phyloP scores from a whole-genome alignment of 345 rosid species.

The Eucalyptus viminalis region DNA sequence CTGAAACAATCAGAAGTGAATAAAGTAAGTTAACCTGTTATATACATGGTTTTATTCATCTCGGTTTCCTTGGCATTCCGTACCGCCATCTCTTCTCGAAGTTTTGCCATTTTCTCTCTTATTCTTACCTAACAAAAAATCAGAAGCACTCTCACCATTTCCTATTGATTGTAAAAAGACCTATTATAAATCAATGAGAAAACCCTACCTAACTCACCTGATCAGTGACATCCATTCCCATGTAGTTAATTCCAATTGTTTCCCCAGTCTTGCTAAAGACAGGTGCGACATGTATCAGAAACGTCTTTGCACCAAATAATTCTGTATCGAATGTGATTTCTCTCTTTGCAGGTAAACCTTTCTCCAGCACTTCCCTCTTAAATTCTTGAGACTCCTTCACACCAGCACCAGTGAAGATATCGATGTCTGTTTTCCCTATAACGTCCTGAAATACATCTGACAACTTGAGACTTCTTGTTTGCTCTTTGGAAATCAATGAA shows the following conservation, averaged over 20 bases:
- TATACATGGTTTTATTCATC: slow-evolving; percentile 85
- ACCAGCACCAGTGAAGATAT: slow-evolving; percentile 83
- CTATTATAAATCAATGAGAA: background rate
- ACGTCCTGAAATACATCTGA: slow-evolving; percentile 46
- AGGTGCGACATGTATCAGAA: slow-evolving; percentile 83
- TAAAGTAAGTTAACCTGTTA: slow-evolving; percentile 48
- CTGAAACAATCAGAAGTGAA: background rate
- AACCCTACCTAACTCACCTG: slow-evolving; percentile 34
- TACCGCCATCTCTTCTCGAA: slow-evolving; percentile 93
- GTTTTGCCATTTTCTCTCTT: slow-evolving; percentile 80
- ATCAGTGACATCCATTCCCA: slow-evolving; percentile 98
- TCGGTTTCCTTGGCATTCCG: slow-evolving; percentile 96
- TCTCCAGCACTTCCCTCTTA: slow-evolving; percentile 85
- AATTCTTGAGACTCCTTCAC: slow-evolving; percentile 94
- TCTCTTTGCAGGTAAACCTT: slow-evolving; percentile 81
- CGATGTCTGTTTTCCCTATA: slow-evolving; percentile 80
- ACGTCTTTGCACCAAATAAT: slow-evolving; percentile 76
- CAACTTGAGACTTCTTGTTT: background rate
- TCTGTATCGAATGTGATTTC: slow-evolving; percentile 87
- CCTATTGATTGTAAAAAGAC: background rate
- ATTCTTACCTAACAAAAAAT: slow-evolving; percentile 41
- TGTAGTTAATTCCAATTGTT: slow-evolving; percentile 84
- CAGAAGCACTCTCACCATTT: background rate
- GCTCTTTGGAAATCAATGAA: background rate
- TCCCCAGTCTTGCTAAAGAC: slow-evolving; percentile 80